phyloP scores from a whole-genome alignment of 768 basidiomycete species.

The Termitomyces sp. region DNA sequence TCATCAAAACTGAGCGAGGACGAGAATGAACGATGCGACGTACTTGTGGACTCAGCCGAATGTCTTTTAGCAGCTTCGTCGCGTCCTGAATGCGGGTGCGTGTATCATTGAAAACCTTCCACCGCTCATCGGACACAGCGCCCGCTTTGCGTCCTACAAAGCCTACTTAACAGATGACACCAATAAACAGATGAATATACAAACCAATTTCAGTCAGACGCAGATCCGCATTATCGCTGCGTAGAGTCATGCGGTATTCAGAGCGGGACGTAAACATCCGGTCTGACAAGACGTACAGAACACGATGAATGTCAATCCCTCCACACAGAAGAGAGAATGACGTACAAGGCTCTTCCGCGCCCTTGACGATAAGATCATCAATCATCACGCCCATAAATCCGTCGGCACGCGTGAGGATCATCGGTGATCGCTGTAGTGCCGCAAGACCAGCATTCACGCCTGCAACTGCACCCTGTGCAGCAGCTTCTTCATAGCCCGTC shows the following conservation, averaged over 20 bases:
- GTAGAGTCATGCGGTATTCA: constrained; percentile 83
- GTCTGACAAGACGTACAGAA: constrained; percentile 38
- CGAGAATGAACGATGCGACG: neutral
- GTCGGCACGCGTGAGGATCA: constrained; percentile 76
- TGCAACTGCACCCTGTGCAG: constrained; percentile 83
- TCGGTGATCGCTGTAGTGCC: constrained; percentile 46
- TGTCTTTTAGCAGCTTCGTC: constrained; percentile 28
- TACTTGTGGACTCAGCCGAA: constrained; percentile 39
- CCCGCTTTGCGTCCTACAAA: constrained; percentile 35
- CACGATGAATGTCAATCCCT: neutral
- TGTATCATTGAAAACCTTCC: constrained; percentile 30
- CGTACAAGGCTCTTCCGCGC: constrained; percentile 88
- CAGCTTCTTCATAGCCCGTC: constrained; percentile 93
- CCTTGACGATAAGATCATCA: constrained; percentile 84
- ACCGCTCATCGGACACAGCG: constrained; percentile 39
- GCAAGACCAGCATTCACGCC: constrained; percentile 84
- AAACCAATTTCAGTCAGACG: constrained; percentile 74
- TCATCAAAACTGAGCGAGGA: neutral
- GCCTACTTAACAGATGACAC: neutral
- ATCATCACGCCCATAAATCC: constrained; percentile 89
- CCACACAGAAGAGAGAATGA: constrained; percentile 2
- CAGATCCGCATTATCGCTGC: constrained; percentile 86
- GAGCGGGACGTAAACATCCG: constrained; percentile 93
- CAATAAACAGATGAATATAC: constrained; percentile 3
- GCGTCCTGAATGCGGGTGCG: constrained; percentile 27